Evolutionary conservation across 345 rosid genomes (phyloP), one percentile per base, ranked within the genome.

Genomic region (Pugionium dolabratum): DNA sequence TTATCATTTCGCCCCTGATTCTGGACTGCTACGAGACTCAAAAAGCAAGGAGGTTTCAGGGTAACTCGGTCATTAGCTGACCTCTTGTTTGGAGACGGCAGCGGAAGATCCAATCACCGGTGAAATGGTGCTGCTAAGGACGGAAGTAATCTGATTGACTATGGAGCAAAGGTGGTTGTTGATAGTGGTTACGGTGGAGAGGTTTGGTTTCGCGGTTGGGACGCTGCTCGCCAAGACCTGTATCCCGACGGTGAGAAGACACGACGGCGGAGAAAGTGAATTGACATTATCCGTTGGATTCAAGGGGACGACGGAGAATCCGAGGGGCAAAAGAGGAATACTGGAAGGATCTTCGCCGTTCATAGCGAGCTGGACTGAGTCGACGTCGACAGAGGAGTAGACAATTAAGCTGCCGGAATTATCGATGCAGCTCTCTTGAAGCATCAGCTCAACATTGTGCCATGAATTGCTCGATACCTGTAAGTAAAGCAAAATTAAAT

Each of bases 351-450:
- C 97, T 62, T 83, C 88, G 0, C 87, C 89, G 18, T 77, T 90
- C 96, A 93, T 93, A 4, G 82, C 88, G 0, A 78, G 86, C 83
- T 90, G 90, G 35, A 93, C 67, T 1, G 96, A 79, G 11, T 86
- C 86, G 0, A 93, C 86, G 5, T 84, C 90, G 1, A 93, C 83
- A 7, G 87, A 78, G 29, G 90, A 74, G 87, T 83, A 93, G 2
- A 93, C 91, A 6, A 93, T 82, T 6, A 84, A 84, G 76, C 96
- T 81, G 9, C 97, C 92, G 3, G 96, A 90, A 64, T 80, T 74
- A 66, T 94, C 95, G 0, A 87, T 83, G 75, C 90, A 85, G 72
- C 96, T 86, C 72, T 94, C 99, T 76, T 88, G 99, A 26, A 94
- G 85, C 85, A 94, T 78, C 34, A 94, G 82, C 80, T 90, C 96